A percentile compares a stretch with the other conserved stretches of the same genome.
phyloP scores from a whole-genome alignment of 2,329 filamentous ascomycete genomes.

The Cordyceps cateniannulata region DNA sequence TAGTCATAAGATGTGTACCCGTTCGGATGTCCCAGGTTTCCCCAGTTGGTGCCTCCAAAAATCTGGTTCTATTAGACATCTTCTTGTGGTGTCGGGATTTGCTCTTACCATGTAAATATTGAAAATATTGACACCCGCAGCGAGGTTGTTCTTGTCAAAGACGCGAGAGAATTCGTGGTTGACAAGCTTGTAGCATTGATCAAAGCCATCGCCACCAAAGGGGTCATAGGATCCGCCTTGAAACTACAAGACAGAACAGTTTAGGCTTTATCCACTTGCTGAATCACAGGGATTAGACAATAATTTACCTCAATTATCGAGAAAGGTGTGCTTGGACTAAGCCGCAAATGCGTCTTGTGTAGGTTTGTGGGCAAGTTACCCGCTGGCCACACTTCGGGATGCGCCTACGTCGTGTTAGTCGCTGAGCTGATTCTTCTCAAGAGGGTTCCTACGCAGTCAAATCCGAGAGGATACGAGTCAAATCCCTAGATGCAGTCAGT shows the following conservation, averaged over 20 bases:
- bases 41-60: conserved; percentile 79
- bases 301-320: conserved; percentile 49
- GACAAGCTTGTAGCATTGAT: conserved; percentile 57
- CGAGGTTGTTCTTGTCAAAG: conserved; percentile 71
- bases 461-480: conserved; percentile 56
- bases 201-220: conserved; percentile 67
- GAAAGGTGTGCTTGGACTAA: conserved; percentile 61
- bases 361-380: conserved; percentile 37
- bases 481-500: conserved; percentile 36
- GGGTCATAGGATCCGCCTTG: conserved; percentile 68
- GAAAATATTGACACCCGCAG: conserved; percentile 59
- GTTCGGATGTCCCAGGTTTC: conserved; percentile 65
- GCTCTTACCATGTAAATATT: conserved; percentile 65
- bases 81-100: neutral
- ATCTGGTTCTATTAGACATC: conserved; percentile 31
- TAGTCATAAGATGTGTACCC: conserved; percentile 56
- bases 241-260: conserved; percentile 37
- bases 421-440: neutral
- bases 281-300: too few relatives aligned
- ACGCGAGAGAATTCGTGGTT: conserved; percentile 71
- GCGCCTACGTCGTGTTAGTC: conserved; percentile 25
- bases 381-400: conserved; percentile 38
- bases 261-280: neutral
- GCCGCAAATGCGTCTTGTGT: conserved; percentile 45
- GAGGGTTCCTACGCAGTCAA: conserved; percentile 37